Conservation (phyloP, 176 grass and related monocot species). For the Coix lacrymajobi region DNA sequence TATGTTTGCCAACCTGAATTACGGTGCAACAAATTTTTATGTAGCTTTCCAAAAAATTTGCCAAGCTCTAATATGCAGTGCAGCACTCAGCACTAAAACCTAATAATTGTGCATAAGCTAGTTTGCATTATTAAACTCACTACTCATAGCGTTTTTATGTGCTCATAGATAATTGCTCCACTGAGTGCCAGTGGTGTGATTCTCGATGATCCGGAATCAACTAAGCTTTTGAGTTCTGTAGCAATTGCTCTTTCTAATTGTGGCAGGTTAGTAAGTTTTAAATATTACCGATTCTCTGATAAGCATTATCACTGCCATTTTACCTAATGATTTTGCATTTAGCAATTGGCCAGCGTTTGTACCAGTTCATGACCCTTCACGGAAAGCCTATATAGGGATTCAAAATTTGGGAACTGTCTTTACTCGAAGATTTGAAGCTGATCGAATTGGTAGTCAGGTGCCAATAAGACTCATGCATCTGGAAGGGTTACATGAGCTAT, state of each 20-base stretch:
- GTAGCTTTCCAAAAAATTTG: neutral
- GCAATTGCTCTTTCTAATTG: conserved; percentile 95
- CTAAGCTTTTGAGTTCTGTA: conserved; percentile 93
- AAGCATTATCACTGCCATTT: neutral
- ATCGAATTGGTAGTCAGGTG: conserved; percentile 92
- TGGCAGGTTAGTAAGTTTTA: conserved; percentile 66
- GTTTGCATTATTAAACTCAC: conserved; percentile 20
- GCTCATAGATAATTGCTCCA: conserved; percentile 70
- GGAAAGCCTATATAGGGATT: conserved; percentile 92
- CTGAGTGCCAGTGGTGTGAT: conserved; percentile 88
- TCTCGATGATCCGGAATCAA: conserved; percentile 94
- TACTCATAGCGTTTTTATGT: conserved; percentile 29
- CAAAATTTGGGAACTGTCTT: conserved; percentile 92
- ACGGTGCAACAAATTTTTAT: neutral
- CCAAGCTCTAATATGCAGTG: neutral
- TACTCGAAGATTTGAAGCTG: conserved; percentile 97
- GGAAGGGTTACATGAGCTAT: conserved; percentile 95
- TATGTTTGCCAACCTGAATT: neutral
- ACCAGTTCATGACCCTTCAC: conserved; percentile 88
- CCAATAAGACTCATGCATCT: conserved; percentile 93
- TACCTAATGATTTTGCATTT: conserved; percentile 34
- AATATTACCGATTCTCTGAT: neutral
- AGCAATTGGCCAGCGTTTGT: conserved; percentile 99
- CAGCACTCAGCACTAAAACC: neutral
- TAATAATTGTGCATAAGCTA: neutral